Evolutionary conservation across 352 stramenopile species (phyloP), one percentile per base, ranked within the genome.

Genomic region (Phytophthora tubulina): DNA sequence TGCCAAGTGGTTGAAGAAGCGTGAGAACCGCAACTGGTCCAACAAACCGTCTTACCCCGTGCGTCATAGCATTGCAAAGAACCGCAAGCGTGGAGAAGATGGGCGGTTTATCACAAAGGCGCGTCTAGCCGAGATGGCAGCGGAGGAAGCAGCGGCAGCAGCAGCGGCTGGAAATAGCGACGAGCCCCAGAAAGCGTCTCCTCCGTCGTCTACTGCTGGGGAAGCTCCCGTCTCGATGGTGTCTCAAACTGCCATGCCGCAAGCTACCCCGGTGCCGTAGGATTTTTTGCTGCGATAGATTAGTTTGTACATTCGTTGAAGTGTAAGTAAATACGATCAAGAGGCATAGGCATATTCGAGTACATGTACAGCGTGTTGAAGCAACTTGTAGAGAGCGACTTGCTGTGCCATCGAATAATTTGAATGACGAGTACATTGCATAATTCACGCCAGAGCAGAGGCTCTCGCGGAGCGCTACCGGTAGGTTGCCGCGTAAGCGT

Each of bases 31-130:
- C 27, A 94, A 95, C 75, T 95, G 86, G 86, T 93, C 85, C 30
- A 95, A 92, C 71, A 95, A 95, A 50, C 86, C 88, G 30, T 95
- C 88, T 44, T 95, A 95, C 58, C 88, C 88, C 6, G 86, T 93
- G 50, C 84, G 88, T 6, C 88, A 94, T 69, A 95, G 86, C 62
- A 95, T 95, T 41, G 88, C 88, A 6, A 95, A 93, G 73, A 91
- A 89, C 63, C 85, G 88, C 45, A 92, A 93, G 70, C 84, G 88
- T 15, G 88, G 88, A 38, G 88, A 95, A 70, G 88, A 95, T 60
- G 88, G 88, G 39, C 88, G 88, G 13, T 95, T 95, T 65, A 93
- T 95, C 57, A 92, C 86, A 2, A 95, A 93, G 65, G 84, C 79
- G 15, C 77, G 83, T 15, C 80, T 94, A 10, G 86, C 86, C 1